Evolutionary conservation across 257 asterid genomes (phyloP).

Genomic region (Salvia splendens): DNA sequence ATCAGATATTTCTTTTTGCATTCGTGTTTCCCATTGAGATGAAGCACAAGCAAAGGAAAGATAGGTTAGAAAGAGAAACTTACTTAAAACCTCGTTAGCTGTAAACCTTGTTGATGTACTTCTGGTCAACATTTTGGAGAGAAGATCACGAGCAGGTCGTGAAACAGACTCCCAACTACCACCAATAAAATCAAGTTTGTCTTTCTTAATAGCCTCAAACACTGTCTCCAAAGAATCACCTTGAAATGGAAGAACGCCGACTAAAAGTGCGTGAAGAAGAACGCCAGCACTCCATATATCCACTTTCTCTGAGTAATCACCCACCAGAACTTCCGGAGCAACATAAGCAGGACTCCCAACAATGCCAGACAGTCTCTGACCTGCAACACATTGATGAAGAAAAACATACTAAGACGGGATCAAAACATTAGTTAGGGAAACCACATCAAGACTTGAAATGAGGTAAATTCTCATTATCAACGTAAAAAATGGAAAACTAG

Average conservation of each 20-base stretch:
- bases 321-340: conserved; percentile 80
- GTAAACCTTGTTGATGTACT: conserved; percentile 57
- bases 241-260: conserved; percentile 75
- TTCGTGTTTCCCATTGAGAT: not conserved
- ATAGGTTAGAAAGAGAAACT: conserved; percentile 38
- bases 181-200: conserved; percentile 55
- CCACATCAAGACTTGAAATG: conserved; percentile 7
- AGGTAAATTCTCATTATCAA: not conserved
- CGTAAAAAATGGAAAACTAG: not conserved
- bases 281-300: conserved; percentile 95
- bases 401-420: not conserved
- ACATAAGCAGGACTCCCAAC: conserved; percentile 94
- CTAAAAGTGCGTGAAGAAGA: conserved; percentile 81
- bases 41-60: conserved; percentile 17
- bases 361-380: conserved; percentile 72
- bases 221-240: conserved; percentile 70
- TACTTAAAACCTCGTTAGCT: conserved; percentile 77
- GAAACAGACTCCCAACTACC: conserved; percentile 73
- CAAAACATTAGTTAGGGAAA: not conserved
- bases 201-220: conserved; percentile 78
- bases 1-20: not conserved
- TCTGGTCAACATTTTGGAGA: conserved; percentile 68
- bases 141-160: conserved; percentile 70
- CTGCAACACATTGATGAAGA: conserved; percentile 39
- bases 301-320: conserved; percentile 83